Base-by-base conservation (phyloP, 2,329 filamentous ascomycete species). In the Cladosporium sp. region DNA sequence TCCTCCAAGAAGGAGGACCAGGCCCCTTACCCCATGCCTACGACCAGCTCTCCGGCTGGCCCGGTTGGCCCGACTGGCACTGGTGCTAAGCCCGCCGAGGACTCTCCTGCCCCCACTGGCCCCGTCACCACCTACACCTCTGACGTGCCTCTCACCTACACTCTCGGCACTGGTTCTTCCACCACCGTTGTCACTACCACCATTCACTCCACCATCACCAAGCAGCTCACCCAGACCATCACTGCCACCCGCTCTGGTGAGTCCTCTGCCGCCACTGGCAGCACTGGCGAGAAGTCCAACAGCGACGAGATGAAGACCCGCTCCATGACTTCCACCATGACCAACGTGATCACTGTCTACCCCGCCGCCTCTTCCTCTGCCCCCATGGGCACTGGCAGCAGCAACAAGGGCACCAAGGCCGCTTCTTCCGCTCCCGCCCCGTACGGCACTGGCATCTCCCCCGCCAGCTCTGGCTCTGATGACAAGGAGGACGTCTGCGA, bases 91-190 rank as follows among this genome's bases (percentile, higher is more conserved):
- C 20, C 45, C 17, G 38, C 42, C 29, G 43, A 45, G 29, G 18
- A 40, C 43, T 30, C 50, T 37, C 47, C 49, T 32, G 52, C 56
- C 19, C 47, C 52, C 7, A 51, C 45, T 32, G 47, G 43, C 45
- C 48, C 59, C 41, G 44, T 49, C 42, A 58, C 60, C 29, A 64
- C 61, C 41, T 40, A 58, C 39, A 58, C 62, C 55, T 59, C 48
- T 52, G 58, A 63, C 56, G 58, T 58, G 43, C 67, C 64, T 38
- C 48, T 65, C 40, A 66, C 65, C 54, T 68, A 67, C 62, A 68
- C 64, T 56, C 60, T 62, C 18, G 64, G 63, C 50, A 47, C 56
- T 45, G 65, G 64, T 42, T 56, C 64, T n/a, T 64, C 64, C 34
- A 58, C 60, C 50, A 64, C 58, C 32, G 59, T 64, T 39, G 55